Conservation (phyloP, 306 rosid genomes). For the Cicer pinnatifidum region DNA sequence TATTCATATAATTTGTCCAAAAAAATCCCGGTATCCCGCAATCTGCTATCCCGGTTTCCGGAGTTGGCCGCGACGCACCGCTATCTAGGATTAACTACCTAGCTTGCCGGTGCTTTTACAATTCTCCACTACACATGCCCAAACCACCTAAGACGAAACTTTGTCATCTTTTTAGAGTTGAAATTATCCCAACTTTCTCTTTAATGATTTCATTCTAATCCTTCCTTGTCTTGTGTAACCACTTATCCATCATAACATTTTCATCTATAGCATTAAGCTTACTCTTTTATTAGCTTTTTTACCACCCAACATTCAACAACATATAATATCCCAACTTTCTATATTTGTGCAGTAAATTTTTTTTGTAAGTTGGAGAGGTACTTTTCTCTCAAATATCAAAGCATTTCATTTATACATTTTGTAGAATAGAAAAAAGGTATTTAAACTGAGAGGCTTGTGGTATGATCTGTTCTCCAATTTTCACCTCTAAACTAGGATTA, state of each 20-base stretch:
- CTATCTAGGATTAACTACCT: too few species aligned
- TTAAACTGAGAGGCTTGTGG: background rate
- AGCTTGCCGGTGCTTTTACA: background rate
- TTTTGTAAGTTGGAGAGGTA: background rate
- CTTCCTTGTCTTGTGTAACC: too few species aligned
- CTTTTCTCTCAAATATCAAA: background rate
- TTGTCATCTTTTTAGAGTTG: background rate
- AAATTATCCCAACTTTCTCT: background rate
- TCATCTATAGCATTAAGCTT: constrained; percentile 1
- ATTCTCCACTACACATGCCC: background rate
- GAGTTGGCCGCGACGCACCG: too few species aligned
- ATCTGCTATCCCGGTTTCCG: too few species aligned
- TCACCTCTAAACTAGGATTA: background rate
- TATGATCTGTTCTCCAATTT: background rate
- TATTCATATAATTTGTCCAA: too few species aligned
- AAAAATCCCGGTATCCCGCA: too few species aligned
- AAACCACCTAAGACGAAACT: background rate
- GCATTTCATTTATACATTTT: background rate
- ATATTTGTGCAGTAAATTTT: background rate
- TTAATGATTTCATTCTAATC: background rate
- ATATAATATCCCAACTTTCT: background rate
- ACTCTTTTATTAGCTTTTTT: background rate
- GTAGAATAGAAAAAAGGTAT: background rate
- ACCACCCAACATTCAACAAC: background rate
- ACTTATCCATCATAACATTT: background rate